phyloP scores from a whole-genome alignment of 176 grass and related monocot species.

The Canna indica region DNA sequence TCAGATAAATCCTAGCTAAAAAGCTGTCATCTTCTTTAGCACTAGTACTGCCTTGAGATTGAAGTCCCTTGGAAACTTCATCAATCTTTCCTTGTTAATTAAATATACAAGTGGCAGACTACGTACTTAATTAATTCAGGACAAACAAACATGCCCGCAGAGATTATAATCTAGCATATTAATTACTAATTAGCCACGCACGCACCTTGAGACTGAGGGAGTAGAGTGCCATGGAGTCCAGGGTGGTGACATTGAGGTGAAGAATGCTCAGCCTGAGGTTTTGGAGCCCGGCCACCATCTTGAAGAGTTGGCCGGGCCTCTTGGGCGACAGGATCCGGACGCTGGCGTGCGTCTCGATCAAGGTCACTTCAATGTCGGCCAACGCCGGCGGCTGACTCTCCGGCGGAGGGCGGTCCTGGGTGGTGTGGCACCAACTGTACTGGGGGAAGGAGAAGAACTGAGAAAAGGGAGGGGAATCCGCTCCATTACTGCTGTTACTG shows the following conservation, averaged over 20 bases:
- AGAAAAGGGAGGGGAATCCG: slow-evolving; percentile 37
- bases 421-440: slow-evolving; percentile 47
- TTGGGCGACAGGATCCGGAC: slow-evolving; percentile 38
- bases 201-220: slow-evolving; percentile 71
- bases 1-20: not conserved
- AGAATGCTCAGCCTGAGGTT: slow-evolving; percentile 49
- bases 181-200: not conserved
- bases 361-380: slow-evolving; percentile 70
- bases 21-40: not conserved
- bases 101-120: no score
- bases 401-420: not conserved
- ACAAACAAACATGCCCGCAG: no score
- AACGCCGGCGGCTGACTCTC: slow-evolving; percentile 24
- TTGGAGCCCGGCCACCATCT: slow-evolving; percentile 58
- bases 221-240: slow-evolving; percentile 50
- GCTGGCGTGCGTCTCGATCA: slow-evolving; percentile 69
- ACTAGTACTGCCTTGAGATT: not conserved
- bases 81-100: no score
- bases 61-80: not conserved
- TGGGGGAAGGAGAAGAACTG: slow-evolving; percentile 82
- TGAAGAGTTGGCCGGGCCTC: slow-evolving; percentile 52
- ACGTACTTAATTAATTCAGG: no score
- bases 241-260: slow-evolving; percentile 67
- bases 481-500: not conserved
- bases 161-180: no score